These are phyloP conservation scores for Lasiodiplodia theobromae DNA, from an alignment of 2,329 filamentous ascomycete genomes.

Conservation along the genomic window DNA sequence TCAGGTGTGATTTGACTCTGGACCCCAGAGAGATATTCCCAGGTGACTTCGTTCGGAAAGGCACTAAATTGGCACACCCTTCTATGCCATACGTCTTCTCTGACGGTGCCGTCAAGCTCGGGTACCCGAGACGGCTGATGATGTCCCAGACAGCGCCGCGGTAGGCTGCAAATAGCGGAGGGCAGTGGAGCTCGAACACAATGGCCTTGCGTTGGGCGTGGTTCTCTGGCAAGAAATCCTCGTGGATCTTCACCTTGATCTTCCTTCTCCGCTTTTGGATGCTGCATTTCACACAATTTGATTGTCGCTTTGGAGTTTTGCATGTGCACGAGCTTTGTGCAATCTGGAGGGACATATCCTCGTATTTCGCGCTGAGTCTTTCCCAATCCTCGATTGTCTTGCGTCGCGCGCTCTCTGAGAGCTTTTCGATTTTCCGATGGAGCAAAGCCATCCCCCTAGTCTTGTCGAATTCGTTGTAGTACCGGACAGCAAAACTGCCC, in stretches of 20 bases:
- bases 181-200: conserved; percentile 61
- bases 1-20: conserved; percentile 54
- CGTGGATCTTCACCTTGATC: conserved; percentile 58
- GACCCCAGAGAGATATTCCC: conserved; percentile 52
- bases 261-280: too few species aligned
- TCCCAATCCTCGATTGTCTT: conserved; percentile 52
- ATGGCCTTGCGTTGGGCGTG: conserved; percentile 49
- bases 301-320: not conserved
- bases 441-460: conserved; percentile 40
- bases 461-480: conserved; percentile 44
- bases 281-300: conserved; percentile 55
- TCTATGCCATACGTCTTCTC: conserved; percentile 40
- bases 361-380: conserved; percentile 43
- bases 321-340: conserved; percentile 43
- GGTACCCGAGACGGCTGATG: conserved; percentile 46
- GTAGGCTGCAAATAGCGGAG: conserved; percentile 56
- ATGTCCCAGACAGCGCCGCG: conserved; percentile 61
- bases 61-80: conserved; percentile 43
- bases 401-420: conserved; percentile 38
- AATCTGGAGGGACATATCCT: conserved; percentile 47
- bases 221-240: conserved; percentile 57
- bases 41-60: conserved; percentile 33
- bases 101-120: conserved; percentile 1
- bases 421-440: conserved; percentile 44
- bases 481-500: conserved; percentile 57